phyloP scores from a whole-genome alignment of 768 basidiomycete species.

The Crepidotus variabilis region DNA sequence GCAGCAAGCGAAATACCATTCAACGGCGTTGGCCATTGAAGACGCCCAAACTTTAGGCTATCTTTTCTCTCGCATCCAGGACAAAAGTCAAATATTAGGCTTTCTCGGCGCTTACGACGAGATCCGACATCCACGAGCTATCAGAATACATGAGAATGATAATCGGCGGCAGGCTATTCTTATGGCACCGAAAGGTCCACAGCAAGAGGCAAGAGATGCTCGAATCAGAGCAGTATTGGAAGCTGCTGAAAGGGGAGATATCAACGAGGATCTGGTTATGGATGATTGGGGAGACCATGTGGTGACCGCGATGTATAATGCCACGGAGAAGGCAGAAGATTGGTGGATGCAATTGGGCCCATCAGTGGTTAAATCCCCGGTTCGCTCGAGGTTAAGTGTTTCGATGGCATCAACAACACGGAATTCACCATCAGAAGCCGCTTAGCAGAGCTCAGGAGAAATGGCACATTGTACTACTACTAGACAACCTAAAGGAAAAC shows the following conservation, averaged over 20 bases:
- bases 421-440: no score
- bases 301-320: slow-evolving; percentile 46
- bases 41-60: slow-evolving; percentile 56
- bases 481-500: no score
- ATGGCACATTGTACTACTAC: no score
- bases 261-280: slow-evolving; percentile 43
- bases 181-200: slow-evolving; percentile 37
- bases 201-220: slow-evolving; percentile 40
- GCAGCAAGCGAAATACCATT: slow-evolving; percentile 25
- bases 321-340: slow-evolving; percentile 55
- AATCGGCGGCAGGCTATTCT: slow-evolving; percentile 39
- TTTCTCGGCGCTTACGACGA: slow-evolving; percentile 55
- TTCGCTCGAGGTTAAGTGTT: not conserved
- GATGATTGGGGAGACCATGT: slow-evolving; percentile 52
- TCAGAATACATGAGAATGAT: slow-evolving; percentile 39
- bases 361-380: not conserved
- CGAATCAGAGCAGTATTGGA: slow-evolving; percentile 31
- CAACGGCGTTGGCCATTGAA: slow-evolving; percentile 50
- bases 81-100: slow-evolving; percentile 41
- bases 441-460: no score
- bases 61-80: slow-evolving; percentile 49
- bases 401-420: not conserved
- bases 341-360: slow-evolving; percentile 57
- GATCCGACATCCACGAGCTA: slow-evolving; percentile 45
- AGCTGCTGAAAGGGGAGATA: slow-evolving; percentile 30